Evolutionary conservation across 1,139 yeast genomes (phyloP), one percentile per base, ranked within the genome.

Genomic region (Petasospora fabianii): DNA sequence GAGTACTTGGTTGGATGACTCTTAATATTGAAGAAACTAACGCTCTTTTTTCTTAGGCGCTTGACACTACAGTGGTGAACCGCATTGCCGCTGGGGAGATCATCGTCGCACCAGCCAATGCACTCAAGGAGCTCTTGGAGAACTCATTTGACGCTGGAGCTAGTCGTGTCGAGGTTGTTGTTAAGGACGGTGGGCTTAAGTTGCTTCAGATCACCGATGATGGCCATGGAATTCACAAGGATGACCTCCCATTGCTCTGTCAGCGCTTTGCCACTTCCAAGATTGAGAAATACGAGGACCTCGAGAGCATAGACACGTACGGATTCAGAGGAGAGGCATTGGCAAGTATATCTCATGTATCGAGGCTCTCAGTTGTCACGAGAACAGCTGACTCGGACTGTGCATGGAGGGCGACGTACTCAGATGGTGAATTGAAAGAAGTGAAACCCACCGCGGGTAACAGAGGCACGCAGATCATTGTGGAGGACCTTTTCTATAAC

Each of bases 21-120:
- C n/a, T n/a, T n/a, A n/a, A n/a, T n/a, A n/a, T n/a, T n/a, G n/a
- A n/a, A 8, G 10, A 7, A 20, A 20, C 22, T 10, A 20, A 8
- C 22, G 10, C 7, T 8, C 22, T 8, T 8, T 10, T 10, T 8
- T 7, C 22, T 20, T 8, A 38, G 44, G 35, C 48, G 47, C 70
- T 87, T 11, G 88, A 81, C 28, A 65, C 65, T 20, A 56, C 74
- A 4, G 97, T 90, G 24, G 85, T 94, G 38, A 90, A 87, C 59
- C 75, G 83, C 44, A 92, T 94, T 21, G 98, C 99, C 0, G 98
- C 99, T 1, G 98, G 98, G 1, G 98, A 94, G 64, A 87, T 94
- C 63, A 86, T 94, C 43, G 75, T 90, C 26, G 94, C 90, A 7
- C 98, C 98, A 0, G 85, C 94, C 3, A 92, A 92, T 43, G 95